Percentiles rank a stretch among this genome's conserved stretches.
phyloP scores from a whole-genome alignment of 768 basidiomycete species.

The Lactarius quietus region DNA sequence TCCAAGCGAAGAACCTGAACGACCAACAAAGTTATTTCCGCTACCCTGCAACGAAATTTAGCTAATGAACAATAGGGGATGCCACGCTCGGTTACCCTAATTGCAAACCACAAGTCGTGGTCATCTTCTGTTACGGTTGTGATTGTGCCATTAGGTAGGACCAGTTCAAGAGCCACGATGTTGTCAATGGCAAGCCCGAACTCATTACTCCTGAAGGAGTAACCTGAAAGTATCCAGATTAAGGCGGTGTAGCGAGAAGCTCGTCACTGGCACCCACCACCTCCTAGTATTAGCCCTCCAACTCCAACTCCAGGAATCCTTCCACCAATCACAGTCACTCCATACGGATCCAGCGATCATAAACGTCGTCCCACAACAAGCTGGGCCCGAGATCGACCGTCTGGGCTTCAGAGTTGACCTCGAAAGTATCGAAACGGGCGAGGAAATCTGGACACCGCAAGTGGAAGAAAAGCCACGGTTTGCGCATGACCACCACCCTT shows the following conservation, averaged over 20 bases:
- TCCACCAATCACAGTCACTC: not conserved
- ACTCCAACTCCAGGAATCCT: not conserved
- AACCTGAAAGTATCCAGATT: not conserved
- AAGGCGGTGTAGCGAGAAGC: not conserved
- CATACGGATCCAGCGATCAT: not conserved
- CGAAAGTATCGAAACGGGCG: no score
- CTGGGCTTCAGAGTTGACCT: not conserved
- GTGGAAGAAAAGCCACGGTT: not conserved
- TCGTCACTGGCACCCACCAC: not conserved
- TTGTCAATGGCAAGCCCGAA: not conserved
- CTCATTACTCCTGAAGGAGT: not conserved
- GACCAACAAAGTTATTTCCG: conserved; percentile 1
- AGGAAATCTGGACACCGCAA: not conserved
- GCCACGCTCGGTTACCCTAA: not conserved
- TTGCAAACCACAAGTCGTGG: conserved; percentile 12
- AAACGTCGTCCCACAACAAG: not conserved
- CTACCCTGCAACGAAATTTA: not conserved
- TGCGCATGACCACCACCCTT: not conserved
- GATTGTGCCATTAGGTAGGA: conserved; percentile 24
- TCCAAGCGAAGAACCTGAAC: no score
- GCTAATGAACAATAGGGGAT: not conserved
- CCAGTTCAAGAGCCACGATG: conserved; percentile 22
- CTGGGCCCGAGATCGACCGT: not conserved
- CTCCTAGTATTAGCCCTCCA: not conserved
- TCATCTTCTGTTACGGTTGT: conserved; percentile 4